Evolutionary conservation across 2,329 filamentous ascomycete species (phyloP).

Genomic region (Zarea fungicola): DNA sequence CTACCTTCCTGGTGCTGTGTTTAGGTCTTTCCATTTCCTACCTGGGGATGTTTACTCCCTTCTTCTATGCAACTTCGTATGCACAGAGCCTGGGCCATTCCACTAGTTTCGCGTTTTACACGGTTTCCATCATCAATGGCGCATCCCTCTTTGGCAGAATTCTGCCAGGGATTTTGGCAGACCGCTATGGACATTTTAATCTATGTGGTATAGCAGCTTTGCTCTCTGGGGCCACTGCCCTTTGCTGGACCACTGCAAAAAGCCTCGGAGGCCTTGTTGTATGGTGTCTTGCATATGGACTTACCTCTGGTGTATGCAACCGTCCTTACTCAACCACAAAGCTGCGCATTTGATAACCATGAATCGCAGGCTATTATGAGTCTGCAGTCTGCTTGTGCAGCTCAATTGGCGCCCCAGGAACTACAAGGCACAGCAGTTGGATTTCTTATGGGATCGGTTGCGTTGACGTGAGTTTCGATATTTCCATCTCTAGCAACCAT

Average conservation of each 20-base stretch:
- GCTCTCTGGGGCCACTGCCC: background rate
- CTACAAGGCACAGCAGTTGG: slow-evolving; percentile 5
- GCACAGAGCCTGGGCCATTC: slow-evolving; percentile 29
- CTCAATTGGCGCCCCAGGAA: slow-evolving; percentile 1
- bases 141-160: slow-evolving; percentile 71
- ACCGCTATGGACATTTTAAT: slow-evolving; percentile 30
- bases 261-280: background rate
- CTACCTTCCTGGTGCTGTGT: slow-evolving; percentile 3
- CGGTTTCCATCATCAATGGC: slow-evolving; percentile 75
- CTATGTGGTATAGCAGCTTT: slow-evolving; percentile 1
- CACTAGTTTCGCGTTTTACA: slow-evolving; percentile 60
- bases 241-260: slow-evolving; percentile 2
- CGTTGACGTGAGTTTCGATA: slow-evolving; percentile 6
- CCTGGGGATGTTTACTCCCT: slow-evolving; percentile 58
- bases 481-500: background rate
- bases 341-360: background rate
- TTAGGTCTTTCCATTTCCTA: slow-evolving; percentile 3
- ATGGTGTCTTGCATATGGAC: slow-evolving; percentile 6
- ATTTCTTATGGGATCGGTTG: slow-evolving; percentile 4
- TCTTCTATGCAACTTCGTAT: slow-evolving; percentile 68
- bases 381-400: slow-evolving; percentile 8
- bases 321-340: background rate
- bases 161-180: slow-evolving; percentile 45
- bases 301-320: slow-evolving; percentile 2
- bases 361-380: slow-evolving; percentile 3